phyloP scores from a whole-genome alignment of 768 basidiomycete species.

The Phylloporus sp. region DNA sequence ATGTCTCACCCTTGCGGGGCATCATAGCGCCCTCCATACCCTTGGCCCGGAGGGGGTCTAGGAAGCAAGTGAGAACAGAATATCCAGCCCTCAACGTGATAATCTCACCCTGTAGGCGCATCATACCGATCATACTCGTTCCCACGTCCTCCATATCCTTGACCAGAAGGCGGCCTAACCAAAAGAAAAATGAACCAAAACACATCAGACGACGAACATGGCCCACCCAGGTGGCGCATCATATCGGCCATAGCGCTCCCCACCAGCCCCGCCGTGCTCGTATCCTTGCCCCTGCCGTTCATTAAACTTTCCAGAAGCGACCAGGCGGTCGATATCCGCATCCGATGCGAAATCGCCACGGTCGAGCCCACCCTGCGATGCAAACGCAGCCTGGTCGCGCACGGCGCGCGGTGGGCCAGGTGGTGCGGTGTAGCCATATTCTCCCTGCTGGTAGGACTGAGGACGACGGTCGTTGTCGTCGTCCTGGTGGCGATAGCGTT shows the following conservation, averaged over 20 bases:
- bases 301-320: slow-evolving; percentile 14
- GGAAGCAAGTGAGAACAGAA: neutral
- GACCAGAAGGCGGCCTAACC: neutral
- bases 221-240: slow-evolving; percentile 16
- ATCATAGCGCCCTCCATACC: slow-evolving; percentile 4
- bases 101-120: slow-evolving; percentile 13
- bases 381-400: neutral
- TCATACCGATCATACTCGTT: neutral
- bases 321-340: slow-evolving; percentile 22
- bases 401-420: slow-evolving; percentile 3
- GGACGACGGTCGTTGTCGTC: slow-evolving; percentile 4
- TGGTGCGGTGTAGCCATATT: neutral
- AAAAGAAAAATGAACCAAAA: neutral
- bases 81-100: neutral
- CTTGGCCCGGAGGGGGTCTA: slow-evolving; percentile 12
- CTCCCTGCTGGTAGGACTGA: neutral
- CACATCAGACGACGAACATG: neutral
- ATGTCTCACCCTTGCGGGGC: slow-evolving; percentile 11
- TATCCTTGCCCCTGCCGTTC: neutral
- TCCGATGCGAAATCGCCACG: slow-evolving; percentile 29
- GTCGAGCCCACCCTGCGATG: slow-evolving; percentile 14
- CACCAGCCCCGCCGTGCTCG: neutral
- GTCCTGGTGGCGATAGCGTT: neutral
- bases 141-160: neutral
- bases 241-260: neutral